A percentile compares a stretch with the other conserved stretches of the same genome.
These are phyloP conservation scores for Apiospora pterosperma DNA, from an alignment of 2,329 filamentous ascomycete species.

Conservation along the genomic window DNA sequence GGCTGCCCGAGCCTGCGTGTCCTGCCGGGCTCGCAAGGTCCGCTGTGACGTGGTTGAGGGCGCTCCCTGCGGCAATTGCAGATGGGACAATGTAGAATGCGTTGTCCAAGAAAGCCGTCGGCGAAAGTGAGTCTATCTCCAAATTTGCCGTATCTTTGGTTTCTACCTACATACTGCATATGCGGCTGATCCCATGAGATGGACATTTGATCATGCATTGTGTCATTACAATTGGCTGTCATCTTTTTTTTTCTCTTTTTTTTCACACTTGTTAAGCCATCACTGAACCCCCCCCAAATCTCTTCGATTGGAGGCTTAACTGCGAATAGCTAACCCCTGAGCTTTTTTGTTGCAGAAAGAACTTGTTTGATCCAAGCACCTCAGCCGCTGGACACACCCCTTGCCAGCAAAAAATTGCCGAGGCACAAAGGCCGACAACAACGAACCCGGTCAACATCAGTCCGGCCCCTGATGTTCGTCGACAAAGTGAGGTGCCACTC, in stretches of 20 bases:
- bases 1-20: slow-evolving; percentile 88
- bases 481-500: slow-evolving; percentile 20
- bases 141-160: background rate
- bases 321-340: slow-evolving; percentile 18
- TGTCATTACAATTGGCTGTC: background rate
- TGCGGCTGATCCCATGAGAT: background rate
- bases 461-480: slow-evolving; percentile 21
- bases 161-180: background rate
- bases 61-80: slow-evolving; percentile 83
- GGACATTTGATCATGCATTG: background rate
- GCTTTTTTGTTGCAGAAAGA: slow-evolving; percentile 23
- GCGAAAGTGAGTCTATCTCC: slow-evolving; percentile 66
- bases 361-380: slow-evolving; percentile 24
- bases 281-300: background rate
- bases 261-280: background rate
- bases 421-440: slow-evolving; percentile 36
- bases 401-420: slow-evolving; percentile 32
- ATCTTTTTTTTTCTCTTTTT: background rate
- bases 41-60: slow-evolving; percentile 91
- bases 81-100: slow-evolving; percentile 76
- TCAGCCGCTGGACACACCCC: slow-evolving; percentile 15
- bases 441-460: slow-evolving; percentile 33
- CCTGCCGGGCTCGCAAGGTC: slow-evolving; percentile 85
- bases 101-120: slow-evolving; percentile 77
- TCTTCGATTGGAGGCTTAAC: background rate